Base-by-base conservation (phyloP, 257 asterid species). In the Petunia axillaris region DNA sequence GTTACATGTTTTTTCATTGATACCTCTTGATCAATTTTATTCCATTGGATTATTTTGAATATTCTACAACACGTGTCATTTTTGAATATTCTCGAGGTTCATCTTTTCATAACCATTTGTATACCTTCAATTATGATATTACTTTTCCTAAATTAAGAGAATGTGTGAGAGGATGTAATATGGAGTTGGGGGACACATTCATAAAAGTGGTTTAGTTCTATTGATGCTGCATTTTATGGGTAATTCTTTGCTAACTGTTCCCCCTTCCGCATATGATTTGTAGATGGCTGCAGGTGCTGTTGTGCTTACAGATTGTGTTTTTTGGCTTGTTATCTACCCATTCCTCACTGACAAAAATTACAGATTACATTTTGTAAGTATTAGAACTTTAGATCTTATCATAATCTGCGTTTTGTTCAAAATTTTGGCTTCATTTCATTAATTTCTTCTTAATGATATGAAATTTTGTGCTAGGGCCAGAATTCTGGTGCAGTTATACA, bases 231-330 rank as follows among this genome's bases (percentile, higher is more conserved):
- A 13, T 48, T 71, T 50, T 46, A 48, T 35, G 60, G 77, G 13
- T 48, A 48, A 25, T 25, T 25, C 44, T 5, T 71, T 43, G 62
- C 46, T 71, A 50, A 71, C 50, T 48, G 44, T 48, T 71, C 5
- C 44, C 54, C 44, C 43, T 71, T 35, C 77, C 58, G 44, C 62
- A 50, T 48, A 48, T 50, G 36, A 41, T 75, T 52, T 66, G 78
- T 82, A 95, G 98, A 87, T 87, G 44, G 86, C 92, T 82, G 93
- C 91, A 83, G 98, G 98, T 80, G 98, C 98, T 40, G 94, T 93
- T 43, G 87, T 77, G 78, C 92, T 92, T 50, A 93, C 94, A 8
- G 96, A 94, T 87, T 60, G 81, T 39, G 87, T 80, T 62, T 85
- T 85, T 84, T 87, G 98, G 98, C 83, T 93, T 82, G 5, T 95